These are phyloP conservation scores for Cryptococcus sp. DNA, from an alignment of 1,284 basidiomycete genomes.

Conservation along the genomic window DNA sequence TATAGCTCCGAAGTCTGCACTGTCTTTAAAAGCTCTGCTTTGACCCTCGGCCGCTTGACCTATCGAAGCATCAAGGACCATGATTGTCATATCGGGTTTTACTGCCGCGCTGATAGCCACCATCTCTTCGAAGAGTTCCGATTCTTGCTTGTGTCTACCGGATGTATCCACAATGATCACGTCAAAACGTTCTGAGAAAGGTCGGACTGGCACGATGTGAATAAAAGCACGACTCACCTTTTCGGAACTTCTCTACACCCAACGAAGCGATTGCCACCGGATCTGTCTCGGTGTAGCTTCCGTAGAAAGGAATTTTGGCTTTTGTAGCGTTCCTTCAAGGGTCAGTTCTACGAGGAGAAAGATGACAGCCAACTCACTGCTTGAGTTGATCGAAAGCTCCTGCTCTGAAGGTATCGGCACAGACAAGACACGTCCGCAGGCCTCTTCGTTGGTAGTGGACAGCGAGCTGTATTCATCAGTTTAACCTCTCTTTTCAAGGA, in stretches of 20 bases:
- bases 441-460: conserved; percentile 97
- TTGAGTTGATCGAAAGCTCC: conserved; percentile 96
- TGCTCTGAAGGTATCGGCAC: conserved; percentile 98
- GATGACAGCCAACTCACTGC: conserved; percentile 60
- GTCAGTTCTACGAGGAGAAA: background rate
- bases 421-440: conserved; percentile 97
- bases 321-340: conserved; percentile 69
- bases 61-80: conserved; percentile 72
- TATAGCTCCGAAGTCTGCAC: conserved; percentile 95
- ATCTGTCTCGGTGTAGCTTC: conserved; percentile 97
- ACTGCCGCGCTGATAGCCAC: conserved; percentile 90
- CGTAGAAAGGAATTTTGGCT: conserved; percentile 98
- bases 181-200: conserved; percentile 75
- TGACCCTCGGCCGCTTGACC: conserved; percentile 98
- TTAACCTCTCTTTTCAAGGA: background rate
- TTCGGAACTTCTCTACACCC: conserved; percentile 95
- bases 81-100: conserved; percentile 86
- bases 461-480: conserved; percentile 58
- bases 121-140: conserved; percentile 97
- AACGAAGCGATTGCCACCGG: conserved; percentile 91
- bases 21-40: conserved; percentile 94
- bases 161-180: conserved; percentile 99
- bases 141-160: conserved; percentile 95
- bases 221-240: conserved; percentile 46
- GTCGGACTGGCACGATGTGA: background rate